A percentile compares a stretch with the other conserved stretches of the same genome.
These are phyloP conservation scores for Globisporangium ultimum DNA, from an alignment of 352 stramenopile species.

Conservation along the genomic window DNA sequence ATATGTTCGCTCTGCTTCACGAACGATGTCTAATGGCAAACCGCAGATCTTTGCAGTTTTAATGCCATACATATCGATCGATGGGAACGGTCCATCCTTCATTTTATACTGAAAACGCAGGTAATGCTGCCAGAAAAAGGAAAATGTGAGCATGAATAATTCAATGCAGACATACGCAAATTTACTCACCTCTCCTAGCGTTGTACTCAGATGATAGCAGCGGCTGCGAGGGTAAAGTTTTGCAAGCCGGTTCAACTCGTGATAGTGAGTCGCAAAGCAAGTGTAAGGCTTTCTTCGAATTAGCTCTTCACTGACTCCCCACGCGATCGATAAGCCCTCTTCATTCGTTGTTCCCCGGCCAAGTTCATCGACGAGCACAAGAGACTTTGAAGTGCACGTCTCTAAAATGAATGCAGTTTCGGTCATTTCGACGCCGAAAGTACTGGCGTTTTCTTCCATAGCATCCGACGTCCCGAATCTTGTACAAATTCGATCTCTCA, in stretches of 20 bases:
- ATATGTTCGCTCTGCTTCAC: conserved; percentile 52
- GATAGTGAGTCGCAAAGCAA: conserved; percentile 91
- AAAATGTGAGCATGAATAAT: neutral
- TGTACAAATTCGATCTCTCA: conserved; percentile 89
- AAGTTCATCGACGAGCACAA: conserved; percentile 92
- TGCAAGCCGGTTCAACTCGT: conserved; percentile 61
- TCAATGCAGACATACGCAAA: neutral
- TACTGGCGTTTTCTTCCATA: conserved; percentile 93
- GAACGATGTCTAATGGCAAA: conserved; percentile 56
- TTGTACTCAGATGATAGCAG: conserved; percentile 68
- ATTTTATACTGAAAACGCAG: conserved; percentile 61
- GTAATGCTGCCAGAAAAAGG: conserved; percentile 30
- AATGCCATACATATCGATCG: conserved; percentile 76
- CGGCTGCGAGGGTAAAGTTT: conserved; percentile 60
- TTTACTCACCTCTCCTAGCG: conserved; percentile 35
- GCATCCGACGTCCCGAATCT: conserved; percentile 91
- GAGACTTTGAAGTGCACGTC: conserved; percentile 50
- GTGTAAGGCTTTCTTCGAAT: conserved; percentile 67
- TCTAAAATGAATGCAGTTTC: conserved; percentile 88
- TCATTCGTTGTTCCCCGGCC: conserved; percentile 87
- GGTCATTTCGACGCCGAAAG: conserved; percentile 91
- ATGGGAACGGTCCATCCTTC: conserved; percentile 59
- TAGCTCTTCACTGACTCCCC: conserved; percentile 83
- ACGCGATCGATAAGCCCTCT: conserved; percentile 88
- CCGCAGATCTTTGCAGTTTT: conserved; percentile 74